phyloP scores from a whole-genome alignment of 352 stramenopile species.

The Pythium sukuiense region DNA sequence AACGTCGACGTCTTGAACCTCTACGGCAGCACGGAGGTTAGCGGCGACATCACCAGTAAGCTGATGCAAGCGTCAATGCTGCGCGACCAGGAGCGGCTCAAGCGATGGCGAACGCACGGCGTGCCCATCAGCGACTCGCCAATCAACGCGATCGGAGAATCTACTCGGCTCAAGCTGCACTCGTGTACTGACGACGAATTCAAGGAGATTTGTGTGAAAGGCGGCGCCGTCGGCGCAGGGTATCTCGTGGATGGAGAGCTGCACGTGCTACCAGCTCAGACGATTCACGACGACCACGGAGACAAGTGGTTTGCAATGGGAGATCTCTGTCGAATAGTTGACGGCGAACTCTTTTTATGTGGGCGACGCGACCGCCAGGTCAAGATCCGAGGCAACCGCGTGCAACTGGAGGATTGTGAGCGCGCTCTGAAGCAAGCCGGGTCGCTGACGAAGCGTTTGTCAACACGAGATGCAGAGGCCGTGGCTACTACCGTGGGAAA shows the following conservation, averaged over 20 bases:
- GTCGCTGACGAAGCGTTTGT: background rate
- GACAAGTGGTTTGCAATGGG: conserved; percentile 40
- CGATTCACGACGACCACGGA: background rate
- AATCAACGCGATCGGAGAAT: conserved; percentile 27
- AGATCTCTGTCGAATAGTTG: conserved; percentile 40
- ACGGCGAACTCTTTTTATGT: conserved; percentile 38
- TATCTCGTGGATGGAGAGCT: conserved; percentile 29
- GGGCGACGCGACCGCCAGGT: conserved; percentile 49
- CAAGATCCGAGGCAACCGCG: conserved; percentile 53
- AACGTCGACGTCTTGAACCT: conserved; percentile 50
- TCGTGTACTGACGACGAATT: background rate
- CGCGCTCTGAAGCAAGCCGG: conserved; percentile 22
- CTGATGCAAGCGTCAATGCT: conserved; percentile 32
- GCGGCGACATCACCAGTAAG: conserved; percentile 55
- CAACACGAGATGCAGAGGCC: background rate
- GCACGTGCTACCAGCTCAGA: background rate
- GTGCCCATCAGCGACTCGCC: conserved; percentile 45
- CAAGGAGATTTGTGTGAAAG: conserved; percentile 42
- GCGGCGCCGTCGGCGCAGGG: conserved; percentile 33
- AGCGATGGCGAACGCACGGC: conserved; percentile 35
- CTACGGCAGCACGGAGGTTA: conserved; percentile 68
- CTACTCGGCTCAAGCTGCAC: conserved; percentile 33
- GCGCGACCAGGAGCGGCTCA: conserved; percentile 5
- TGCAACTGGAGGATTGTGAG: conserved; percentile 57
- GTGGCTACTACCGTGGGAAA: background rate